Percentiles rank a stretch among this genome's conserved stretches.
Conservation (phyloP, 805 yeast genomes). For the Danielia oregonensis region DNA sequence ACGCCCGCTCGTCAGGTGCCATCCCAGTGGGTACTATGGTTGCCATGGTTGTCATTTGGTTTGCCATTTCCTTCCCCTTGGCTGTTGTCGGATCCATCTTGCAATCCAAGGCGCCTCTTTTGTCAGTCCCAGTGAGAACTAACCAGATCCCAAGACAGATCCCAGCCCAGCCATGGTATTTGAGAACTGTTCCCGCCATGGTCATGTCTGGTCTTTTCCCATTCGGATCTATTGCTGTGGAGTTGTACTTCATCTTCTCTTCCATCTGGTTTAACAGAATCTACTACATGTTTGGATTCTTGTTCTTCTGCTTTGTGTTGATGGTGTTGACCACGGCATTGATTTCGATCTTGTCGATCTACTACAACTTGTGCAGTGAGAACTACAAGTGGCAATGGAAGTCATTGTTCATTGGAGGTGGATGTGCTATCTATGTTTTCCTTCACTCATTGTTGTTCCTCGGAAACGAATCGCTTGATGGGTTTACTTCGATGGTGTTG, state of each 20-base stretch:
- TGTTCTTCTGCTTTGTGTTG: slow-evolving; percentile 81
- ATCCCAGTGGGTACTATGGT: slow-evolving; percentile 88
- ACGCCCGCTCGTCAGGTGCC: slow-evolving; percentile 85
- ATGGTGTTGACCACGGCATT: slow-evolving; percentile 78
- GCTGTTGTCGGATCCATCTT: slow-evolving; percentile 79
- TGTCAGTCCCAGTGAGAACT: slow-evolving; percentile 77
- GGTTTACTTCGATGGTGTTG: slow-evolving; percentile 69
- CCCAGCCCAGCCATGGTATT: slow-evolving; percentile 85
- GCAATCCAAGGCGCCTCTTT: slow-evolving; percentile 59
- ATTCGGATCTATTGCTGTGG: slow-evolving; percentile 91
- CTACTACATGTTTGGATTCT: slow-evolving; percentile 96
- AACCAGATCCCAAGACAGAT: slow-evolving; percentile 96
- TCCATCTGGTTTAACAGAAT: slow-evolving; percentile 92
- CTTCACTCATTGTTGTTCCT: slow-evolving; percentile 70
- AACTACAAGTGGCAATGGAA: slow-evolving; percentile 99
- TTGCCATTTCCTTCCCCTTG: slow-evolving; percentile 76
- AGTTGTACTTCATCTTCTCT: slow-evolving; percentile 86
- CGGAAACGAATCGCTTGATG: slow-evolving; percentile 60
- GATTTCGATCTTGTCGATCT: slow-evolving; percentile 75
- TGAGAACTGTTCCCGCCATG: slow-evolving; percentile 63
- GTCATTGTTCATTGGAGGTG: slow-evolving; percentile 80
- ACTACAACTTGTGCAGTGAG: slow-evolving; percentile 83
- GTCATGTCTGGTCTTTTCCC: slow-evolving; percentile 88
- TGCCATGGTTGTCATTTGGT: slow-evolving; percentile 82
- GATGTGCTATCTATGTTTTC: slow-evolving; percentile 81